Percentiles rank a stretch among this genome's conserved stretches.
phyloP scores from a whole-genome alignment of 805 yeast genomes.

The Zygosaccharomyces bailii region DNA sequence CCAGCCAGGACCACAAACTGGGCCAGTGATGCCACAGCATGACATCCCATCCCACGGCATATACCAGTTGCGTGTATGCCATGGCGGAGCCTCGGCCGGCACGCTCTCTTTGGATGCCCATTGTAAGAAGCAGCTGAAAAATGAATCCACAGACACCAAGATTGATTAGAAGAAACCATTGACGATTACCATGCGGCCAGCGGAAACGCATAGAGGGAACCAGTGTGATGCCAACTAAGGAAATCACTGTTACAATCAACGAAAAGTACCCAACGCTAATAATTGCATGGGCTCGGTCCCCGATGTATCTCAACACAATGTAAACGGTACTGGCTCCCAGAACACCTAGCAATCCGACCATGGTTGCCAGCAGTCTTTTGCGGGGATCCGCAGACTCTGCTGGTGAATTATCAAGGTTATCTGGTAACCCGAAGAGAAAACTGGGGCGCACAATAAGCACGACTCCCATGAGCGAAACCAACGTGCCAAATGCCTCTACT shows the following conservation, averaged over 20 bases:
- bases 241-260: slow-evolving; percentile 51
- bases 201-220: slow-evolving; percentile 59
- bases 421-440: slow-evolving; percentile 52
- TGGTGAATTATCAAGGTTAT: slow-evolving; percentile 9
- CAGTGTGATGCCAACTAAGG: slow-evolving; percentile 49
- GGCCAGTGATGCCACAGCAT: slow-evolving; percentile 73
- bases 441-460: slow-evolving; percentile 77
- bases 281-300: slow-evolving; percentile 74
- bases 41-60: slow-evolving; percentile 74
- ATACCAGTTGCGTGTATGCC: slow-evolving; percentile 72
- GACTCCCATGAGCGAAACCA: slow-evolving; percentile 71
- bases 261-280: slow-evolving; percentile 78
- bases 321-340: slow-evolving; percentile 67
- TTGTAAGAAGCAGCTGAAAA: slow-evolving; percentile 74
- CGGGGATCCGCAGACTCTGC: slow-evolving; percentile 52
- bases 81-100: slow-evolving; percentile 76
- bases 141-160: slow-evolving; percentile 78
- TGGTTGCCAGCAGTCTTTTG: slow-evolving; percentile 58
- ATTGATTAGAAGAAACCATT: slow-evolving; percentile 60
- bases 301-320: slow-evolving; percentile 70
- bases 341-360: slow-evolving; percentile 63
- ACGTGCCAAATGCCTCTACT: slow-evolving; percentile 66
- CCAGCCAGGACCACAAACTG: slow-evolving; percentile 60
- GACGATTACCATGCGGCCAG: slow-evolving; percentile 55
- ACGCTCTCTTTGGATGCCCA: slow-evolving; percentile 76